Evolutionary conservation across 495 filamentous ascomycete genomes (phyloP).

Genomic region (Pseudoneurospora amorphoporcata): DNA sequence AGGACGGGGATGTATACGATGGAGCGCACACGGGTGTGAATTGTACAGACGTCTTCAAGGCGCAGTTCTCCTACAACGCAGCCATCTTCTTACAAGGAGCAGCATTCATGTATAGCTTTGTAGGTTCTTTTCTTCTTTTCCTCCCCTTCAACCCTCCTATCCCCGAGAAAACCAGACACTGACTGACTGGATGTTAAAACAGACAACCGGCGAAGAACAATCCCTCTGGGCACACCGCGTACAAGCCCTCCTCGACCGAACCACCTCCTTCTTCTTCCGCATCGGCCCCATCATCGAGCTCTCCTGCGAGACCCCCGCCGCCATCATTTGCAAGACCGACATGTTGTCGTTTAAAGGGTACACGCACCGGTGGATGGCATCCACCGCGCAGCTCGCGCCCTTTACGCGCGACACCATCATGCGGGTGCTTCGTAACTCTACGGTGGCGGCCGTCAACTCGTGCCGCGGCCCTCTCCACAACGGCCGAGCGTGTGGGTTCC

Average conservation of each 20-base stretch:
- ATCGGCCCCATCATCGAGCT: constrained; percentile 53
- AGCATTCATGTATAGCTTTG: constrained; percentile 63
- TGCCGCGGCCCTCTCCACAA: constrained; percentile 45
- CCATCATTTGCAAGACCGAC: constrained; percentile 51
- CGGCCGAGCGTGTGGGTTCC: constrained; percentile 48
- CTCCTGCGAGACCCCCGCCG: constrained; percentile 47
- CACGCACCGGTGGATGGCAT: constrained; percentile 61
- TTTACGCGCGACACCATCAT: constrained; percentile 48
- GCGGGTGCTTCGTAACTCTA: constrained; percentile 47
- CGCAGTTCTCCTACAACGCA: constrained; percentile 62
- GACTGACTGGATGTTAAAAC: background rate
- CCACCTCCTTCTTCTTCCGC: constrained; percentile 43
- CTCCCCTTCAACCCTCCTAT: constrained; percentile 1
- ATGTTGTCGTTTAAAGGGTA: constrained; percentile 70
- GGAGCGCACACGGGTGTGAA: constrained; percentile 50
- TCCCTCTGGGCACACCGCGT: constrained; percentile 46
- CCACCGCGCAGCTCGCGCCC: constrained; percentile 55
- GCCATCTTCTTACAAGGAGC: constrained; percentile 57
- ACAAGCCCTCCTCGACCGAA: constrained; percentile 43
- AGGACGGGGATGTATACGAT: constrained; percentile 47
- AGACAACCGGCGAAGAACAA: constrained; percentile 9
- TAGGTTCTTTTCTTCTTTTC: constrained; percentile 21
- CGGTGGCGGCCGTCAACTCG: constrained; percentile 49
- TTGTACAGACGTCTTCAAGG: constrained; percentile 46
- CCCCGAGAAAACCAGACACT: background rate